Conservation (phyloP, 768 basidiomycete species). For the Zangia roseola region DNA sequence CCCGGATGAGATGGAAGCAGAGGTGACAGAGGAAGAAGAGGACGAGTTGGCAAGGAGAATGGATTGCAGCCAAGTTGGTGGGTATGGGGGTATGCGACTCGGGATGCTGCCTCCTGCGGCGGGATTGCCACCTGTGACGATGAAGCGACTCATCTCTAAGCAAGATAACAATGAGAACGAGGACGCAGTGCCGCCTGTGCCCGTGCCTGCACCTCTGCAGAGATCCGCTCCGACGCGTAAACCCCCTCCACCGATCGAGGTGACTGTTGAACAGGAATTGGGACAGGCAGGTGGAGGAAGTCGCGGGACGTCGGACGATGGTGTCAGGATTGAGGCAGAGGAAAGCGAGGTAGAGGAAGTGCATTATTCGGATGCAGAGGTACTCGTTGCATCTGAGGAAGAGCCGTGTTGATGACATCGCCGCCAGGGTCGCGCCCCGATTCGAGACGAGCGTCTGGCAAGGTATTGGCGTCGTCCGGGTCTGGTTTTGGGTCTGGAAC, state of each 20-base stretch:
- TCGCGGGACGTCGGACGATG: conserved; percentile 51
- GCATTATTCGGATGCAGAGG: conserved; percentile 49
- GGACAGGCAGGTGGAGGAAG: conserved; percentile 44
- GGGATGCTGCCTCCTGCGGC: conserved; percentile 47
- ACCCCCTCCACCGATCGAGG: conserved; percentile 26
- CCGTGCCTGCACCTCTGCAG: conserved; percentile 32
- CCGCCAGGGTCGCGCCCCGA: conserved; percentile 7
- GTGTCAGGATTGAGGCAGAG: conserved; percentile 63
- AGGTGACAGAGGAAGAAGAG: conserved; percentile 48
- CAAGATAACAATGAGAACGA: conserved; percentile 33
- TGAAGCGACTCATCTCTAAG: conserved; percentile 14
- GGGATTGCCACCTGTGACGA: conserved; percentile 12
- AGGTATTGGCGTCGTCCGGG: conserved; percentile 7
- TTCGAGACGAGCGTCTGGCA: conserved; percentile 9
- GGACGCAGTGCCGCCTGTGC: conserved; percentile 25
- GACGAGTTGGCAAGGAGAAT: conserved; percentile 57
- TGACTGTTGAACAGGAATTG: conserved; percentile 5
- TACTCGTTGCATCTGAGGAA: conserved; percentile 31
- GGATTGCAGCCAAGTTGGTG: conserved; percentile 54
- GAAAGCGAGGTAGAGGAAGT: conserved; percentile 75
- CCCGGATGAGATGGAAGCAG: conserved; percentile 21
- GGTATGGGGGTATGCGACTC: conserved; percentile 58
- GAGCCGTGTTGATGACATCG: conserved; percentile 24
- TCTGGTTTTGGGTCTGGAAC: conserved; percentile 7
- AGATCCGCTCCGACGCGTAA: conserved; percentile 31